phyloP scores from a whole-genome alignment of 2,329 filamentous ascomycete species.

The Ophiostoma australiae region DNA sequence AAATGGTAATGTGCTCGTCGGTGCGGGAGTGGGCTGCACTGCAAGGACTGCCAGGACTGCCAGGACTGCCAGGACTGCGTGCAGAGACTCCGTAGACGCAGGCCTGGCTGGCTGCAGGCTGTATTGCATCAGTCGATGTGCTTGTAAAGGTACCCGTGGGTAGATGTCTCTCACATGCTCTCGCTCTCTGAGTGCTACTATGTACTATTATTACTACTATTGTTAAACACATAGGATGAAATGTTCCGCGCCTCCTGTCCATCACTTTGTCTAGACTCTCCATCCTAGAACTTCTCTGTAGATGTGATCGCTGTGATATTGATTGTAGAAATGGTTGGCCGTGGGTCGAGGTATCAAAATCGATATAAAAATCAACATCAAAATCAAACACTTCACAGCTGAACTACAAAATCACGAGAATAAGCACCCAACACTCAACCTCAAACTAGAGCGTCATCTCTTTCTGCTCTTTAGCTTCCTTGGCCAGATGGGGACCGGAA shows the following conservation, averaged over 20 bases:
- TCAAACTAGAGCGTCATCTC: not conserved
- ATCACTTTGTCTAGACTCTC: not conserved
- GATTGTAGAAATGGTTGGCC: not conserved
- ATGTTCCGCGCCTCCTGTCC: not conserved
- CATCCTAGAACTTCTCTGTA: not conserved
- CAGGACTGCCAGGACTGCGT: not conserved
- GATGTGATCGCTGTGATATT: not conserved
- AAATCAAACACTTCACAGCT: not conserved
- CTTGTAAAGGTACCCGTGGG: not conserved
- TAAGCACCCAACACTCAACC: no score
- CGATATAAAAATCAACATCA: not conserved
- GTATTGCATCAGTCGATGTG: constrained; percentile 5
- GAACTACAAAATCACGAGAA: no score
- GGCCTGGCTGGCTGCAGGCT: not conserved
- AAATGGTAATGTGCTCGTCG: not conserved
- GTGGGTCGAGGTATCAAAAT: no score
- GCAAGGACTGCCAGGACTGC: not conserved
- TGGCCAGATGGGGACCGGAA: constrained; percentile 11
- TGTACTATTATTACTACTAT: not conserved
- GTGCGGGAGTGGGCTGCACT: not conserved
- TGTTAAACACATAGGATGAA: not conserved
- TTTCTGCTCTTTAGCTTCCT: not conserved
- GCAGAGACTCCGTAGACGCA: not conserved
- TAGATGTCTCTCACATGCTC: not conserved
- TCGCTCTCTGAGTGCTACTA: not conserved